Evolutionary conservation across 257 asterid species (phyloP), one percentile per base, ranked within the genome.

Genomic region (Ehretia macrophylla): DNA sequence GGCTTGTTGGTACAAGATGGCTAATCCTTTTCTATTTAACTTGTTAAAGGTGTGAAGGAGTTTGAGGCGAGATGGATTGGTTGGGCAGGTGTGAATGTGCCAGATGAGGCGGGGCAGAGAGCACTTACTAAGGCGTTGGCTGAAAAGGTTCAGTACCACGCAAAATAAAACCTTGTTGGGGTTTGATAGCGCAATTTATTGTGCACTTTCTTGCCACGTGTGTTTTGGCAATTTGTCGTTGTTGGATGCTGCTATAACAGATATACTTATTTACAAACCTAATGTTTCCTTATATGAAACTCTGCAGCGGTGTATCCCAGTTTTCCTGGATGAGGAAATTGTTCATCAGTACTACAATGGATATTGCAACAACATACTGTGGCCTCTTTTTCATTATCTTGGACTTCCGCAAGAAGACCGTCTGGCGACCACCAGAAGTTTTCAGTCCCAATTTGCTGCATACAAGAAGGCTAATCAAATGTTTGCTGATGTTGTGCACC

Each of bases 321-420:
- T 90, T 56, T 90, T 90, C 77, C 83, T 90, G 68, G 95, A 90
- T 58, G 96, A 86, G 66, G 97, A 86, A 72, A 78, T 84, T 61
- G 97, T 90, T 64, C 90, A 90, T 74, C 95, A 86, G 82, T 90
- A 90, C 69, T 90, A 90, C 75, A 90, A 90, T 64, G 97, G 97
- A 57, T 90, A 90, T 63, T 90, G 97, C 86, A 86, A 86, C 72
- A 90, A 90, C 61, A 86, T 90, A 63, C 65, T 90, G 42, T 90
- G 97, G 97, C 97, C 97, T 49, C 79, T 86, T 60, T 85, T 90
- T 74, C 97, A 90, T 77, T 90, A 90, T 64, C 85, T 90, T 59
- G 96, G 97, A 58, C 96, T 90, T 63, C 97, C 97, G 5, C 97
- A 90, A 73, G 97, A 90, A 74, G 97, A 90, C 60, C 93, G 96